Base-by-base conservation (phyloP, 1,139 yeast genomes). In the Saccharomyces hybrid region DNA sequence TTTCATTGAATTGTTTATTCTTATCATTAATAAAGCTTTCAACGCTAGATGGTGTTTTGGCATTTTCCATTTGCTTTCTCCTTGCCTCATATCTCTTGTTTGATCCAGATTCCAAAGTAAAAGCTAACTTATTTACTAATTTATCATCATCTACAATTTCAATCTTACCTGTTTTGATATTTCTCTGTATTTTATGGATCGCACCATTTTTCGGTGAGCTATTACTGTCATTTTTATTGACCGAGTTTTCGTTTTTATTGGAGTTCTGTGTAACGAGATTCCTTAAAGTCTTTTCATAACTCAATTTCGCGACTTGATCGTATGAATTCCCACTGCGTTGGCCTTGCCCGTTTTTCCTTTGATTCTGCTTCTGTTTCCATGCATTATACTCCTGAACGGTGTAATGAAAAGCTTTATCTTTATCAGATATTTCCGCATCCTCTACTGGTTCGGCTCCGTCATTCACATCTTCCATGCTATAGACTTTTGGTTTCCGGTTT, bases 1-100 rank as follows among this genome's bases (percentile, higher is more conserved):
- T 87, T 68, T 79, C 80, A 70, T 88, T 89, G 71, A 88, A 89
- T 64, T 85, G 86, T 64, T 78, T 80, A 75, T 89, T 89, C 70
- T 84, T 86, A 57, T 86, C 91, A 67, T 86, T 88, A 66, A 89
- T 60, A 46, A 52, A 64, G 1, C 62, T 66, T 11, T 54, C 57
- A 3, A 52, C 55, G n/a, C 42, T 28, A 31, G 54, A 51, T 13
- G 41, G 47, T 6, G 28, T 34, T 11, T 53, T 48, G 9, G 52
- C 55, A 29, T 50, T 53, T 34, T 52, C 59, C 47, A 53, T 52
- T 46, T 59, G 62, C 48, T 57, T 58, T 58, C 54, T 62, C 58
- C 54, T 60, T 49, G 54, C 62, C 59, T 51, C 49, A 51, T 62
- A 65, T 19, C 70, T 57, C 48, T 61, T 61, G 46, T 51, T 63